phyloP scores from a whole-genome alignment of 208 protist genomes.

The Kentomonas sorsogonicus region DNA sequence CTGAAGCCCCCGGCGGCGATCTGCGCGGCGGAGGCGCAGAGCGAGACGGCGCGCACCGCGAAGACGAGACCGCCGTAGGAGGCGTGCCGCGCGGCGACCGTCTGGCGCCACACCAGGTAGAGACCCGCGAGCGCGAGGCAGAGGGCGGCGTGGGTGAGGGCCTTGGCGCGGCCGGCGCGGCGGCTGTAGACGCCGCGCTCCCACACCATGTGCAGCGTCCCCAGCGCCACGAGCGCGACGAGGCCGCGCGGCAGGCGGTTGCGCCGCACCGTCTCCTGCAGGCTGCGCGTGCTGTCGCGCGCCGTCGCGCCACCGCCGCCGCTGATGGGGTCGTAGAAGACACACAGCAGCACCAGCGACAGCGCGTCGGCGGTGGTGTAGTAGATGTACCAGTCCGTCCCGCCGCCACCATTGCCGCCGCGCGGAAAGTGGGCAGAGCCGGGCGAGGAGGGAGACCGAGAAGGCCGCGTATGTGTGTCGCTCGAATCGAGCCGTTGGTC shows the following conservation, averaged over 20 bases:
- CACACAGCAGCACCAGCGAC: slow-evolving; percentile 39
- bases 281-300: slow-evolving; percentile 18
- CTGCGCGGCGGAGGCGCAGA: slow-evolving; percentile 44
- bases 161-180: slow-evolving; percentile 38
- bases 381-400: slow-evolving; percentile 56
- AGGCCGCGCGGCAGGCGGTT: slow-evolving; percentile 71
- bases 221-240: slow-evolving; percentile 57
- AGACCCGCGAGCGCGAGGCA: slow-evolving; percentile 32
- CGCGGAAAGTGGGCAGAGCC: background rate
- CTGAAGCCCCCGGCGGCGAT: slow-evolving; percentile 63
- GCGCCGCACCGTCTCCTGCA: slow-evolving; percentile 61
- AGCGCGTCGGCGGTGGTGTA: slow-evolving; percentile 49
- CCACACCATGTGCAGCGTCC: slow-evolving; percentile 52
- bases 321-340: slow-evolving; percentile 50
- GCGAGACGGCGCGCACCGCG: slow-evolving; percentile 33
- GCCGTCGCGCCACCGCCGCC: slow-evolving; percentile 1
- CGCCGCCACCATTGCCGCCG: slow-evolving; percentile 31
- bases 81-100: slow-evolving; percentile 13
- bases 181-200: slow-evolving; percentile 73
- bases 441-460: background rate
- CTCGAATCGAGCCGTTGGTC: background rate
- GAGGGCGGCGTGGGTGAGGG: slow-evolving; percentile 31
- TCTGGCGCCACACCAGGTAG: slow-evolving; percentile 56
- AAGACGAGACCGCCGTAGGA: slow-evolving; percentile 59
- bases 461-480: slow-evolving; percentile 1